Evolutionary conservation across 2,329 filamentous ascomycete species (phyloP).

Genomic region (Helminthosporium solani): DNA sequence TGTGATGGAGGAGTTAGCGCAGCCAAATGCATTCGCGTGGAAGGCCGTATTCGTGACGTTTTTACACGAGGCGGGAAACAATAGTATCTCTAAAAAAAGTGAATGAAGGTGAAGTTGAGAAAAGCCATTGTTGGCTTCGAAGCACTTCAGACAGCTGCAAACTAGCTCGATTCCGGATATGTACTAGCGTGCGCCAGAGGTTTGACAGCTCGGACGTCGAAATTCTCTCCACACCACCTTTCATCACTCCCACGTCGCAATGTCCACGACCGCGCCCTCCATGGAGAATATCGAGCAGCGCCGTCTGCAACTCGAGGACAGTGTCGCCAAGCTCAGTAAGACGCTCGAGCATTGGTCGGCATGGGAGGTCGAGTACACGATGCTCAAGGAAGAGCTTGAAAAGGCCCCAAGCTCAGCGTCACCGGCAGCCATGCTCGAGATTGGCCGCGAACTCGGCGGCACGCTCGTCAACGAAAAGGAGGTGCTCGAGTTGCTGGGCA

Average conservation of each 20-base stretch:
- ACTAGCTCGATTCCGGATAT: conserved; percentile 4
- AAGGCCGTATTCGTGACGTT: not conserved
- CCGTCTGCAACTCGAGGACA: conserved; percentile 71
- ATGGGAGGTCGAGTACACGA: conserved; percentile 90
- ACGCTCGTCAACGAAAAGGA: conserved; percentile 64
- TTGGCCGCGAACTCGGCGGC: conserved; percentile 62
- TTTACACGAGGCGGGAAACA: not conserved
- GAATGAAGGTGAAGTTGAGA: not conserved
- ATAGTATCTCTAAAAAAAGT: not conserved
- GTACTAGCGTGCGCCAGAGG: conserved; percentile 23
- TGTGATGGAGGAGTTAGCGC: conserved; percentile 14
- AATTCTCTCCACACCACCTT: conserved; percentile 6
- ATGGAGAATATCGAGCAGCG: conserved; percentile 73
- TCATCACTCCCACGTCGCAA: conserved; percentile 9
- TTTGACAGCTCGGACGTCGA: conserved; percentile 2
- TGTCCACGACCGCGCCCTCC: conserved; percentile 45
- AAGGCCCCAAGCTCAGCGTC: conserved; percentile 31
- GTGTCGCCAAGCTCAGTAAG: conserved; percentile 70
- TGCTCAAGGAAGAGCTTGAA: conserved; percentile 78
- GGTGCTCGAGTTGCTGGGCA: conserved; percentile 56
- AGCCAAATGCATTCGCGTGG: not conserved
- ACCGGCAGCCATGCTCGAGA: conserved; percentile 37
- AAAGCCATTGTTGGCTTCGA: not conserved
- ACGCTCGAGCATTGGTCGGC: conserved; percentile 84
- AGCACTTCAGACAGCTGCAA: conserved; percentile 2